Percentiles rank a stretch among this genome's conserved stretches.
Evolutionary conservation across 2,329 filamentous ascomycete species (phyloP).

Genomic region (Penicillium sp.): DNA sequence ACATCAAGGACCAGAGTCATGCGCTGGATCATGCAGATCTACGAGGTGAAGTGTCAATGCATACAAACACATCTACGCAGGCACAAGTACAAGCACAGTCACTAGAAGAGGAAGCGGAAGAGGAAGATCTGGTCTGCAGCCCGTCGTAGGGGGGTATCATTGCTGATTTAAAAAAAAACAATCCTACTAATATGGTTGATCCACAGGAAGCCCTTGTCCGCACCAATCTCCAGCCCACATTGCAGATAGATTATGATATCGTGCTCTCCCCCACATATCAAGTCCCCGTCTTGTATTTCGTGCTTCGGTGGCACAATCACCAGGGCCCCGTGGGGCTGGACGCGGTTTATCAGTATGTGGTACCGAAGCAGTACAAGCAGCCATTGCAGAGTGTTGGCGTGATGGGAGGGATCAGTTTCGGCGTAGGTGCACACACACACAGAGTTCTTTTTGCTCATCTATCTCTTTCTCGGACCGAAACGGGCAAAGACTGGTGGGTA

Average conservation of each 20-base stretch:
- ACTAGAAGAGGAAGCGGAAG: slow-evolving; percentile 31
- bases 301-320: slow-evolving; percentile 60
- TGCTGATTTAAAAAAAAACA: slow-evolving; percentile 2
- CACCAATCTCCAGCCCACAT: slow-evolving; percentile 39
- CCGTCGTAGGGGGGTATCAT: slow-evolving; percentile 5
- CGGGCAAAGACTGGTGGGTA: slow-evolving; percentile 20
- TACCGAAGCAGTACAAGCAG: slow-evolving; percentile 67
- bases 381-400: slow-evolving; percentile 64
- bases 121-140: slow-evolving; percentile 37
- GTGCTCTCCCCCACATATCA: slow-evolving; percentile 75
- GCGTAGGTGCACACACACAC: slow-evolving; percentile 61
- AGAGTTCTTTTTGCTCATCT: not conserved
- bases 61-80: not conserved
- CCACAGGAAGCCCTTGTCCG: slow-evolving; percentile 49
- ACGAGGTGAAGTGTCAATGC: slow-evolving; percentile 8
- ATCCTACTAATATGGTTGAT: slow-evolving; percentile 18
- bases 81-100: slow-evolving; percentile 12
- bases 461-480: not conserved
- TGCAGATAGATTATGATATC: slow-evolving; percentile 70
- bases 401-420: slow-evolving; percentile 74
- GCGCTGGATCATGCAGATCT: slow-evolving; percentile 15
- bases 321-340: slow-evolving; percentile 65
- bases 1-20: slow-evolving; percentile 20
- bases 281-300: slow-evolving; percentile 77
- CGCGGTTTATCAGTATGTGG: slow-evolving; percentile 70